Evolutionary conservation across 2,329 filamentous ascomycete genomes (phyloP).

Genomic region (Trichoderma oligosporum): DNA sequence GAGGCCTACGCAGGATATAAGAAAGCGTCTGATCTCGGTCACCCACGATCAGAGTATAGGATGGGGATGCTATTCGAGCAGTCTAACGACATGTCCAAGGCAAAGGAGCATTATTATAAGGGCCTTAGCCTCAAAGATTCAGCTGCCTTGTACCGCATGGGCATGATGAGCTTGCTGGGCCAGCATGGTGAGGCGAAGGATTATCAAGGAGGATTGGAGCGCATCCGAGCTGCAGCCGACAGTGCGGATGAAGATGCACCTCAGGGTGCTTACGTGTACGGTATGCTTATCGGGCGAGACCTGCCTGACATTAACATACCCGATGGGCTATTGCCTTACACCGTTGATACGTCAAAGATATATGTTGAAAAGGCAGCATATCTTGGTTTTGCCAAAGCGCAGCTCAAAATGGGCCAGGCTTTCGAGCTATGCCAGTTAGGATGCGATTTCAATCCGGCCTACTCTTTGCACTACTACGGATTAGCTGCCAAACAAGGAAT

Average conservation of each 20-base stretch:
- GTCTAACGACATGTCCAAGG: slow-evolving; percentile 87
- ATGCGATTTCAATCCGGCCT: slow-evolving; percentile 89
- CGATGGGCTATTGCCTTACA: slow-evolving; percentile 62
- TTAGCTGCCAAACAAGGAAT: slow-evolving; percentile 89
- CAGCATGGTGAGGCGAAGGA: slow-evolving; percentile 89
- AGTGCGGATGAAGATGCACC: slow-evolving; percentile 94
- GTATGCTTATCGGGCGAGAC: slow-evolving; percentile 88
- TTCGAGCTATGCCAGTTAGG: slow-evolving; percentile 92
- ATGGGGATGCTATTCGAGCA: slow-evolving; percentile 98
- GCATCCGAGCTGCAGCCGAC: slow-evolving; percentile 79
- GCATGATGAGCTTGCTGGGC: slow-evolving; percentile 95
- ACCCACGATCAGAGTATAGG: slow-evolving; percentile 85
- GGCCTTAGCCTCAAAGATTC: slow-evolving; percentile 81
- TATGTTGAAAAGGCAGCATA: slow-evolving; percentile 97
- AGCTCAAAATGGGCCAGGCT: slow-evolving; percentile 93
- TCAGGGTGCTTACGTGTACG: slow-evolving; percentile 91
- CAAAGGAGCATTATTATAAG: slow-evolving; percentile 82
- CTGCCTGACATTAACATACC: slow-evolving; percentile 87
- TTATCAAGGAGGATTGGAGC: slow-evolving; percentile 69
- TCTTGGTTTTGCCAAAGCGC: slow-evolving; percentile 91
- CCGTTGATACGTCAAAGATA: slow-evolving; percentile 69
- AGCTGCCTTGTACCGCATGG: slow-evolving; percentile 78
- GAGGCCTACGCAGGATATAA: slow-evolving; percentile 88
- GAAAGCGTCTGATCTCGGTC: slow-evolving; percentile 79
- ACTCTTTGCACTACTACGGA: slow-evolving; percentile 93